These are phyloP conservation scores for Kingdonia uniflora DNA, from an alignment of 164 flowering plant genomes.

Conservation along the genomic window DNA sequence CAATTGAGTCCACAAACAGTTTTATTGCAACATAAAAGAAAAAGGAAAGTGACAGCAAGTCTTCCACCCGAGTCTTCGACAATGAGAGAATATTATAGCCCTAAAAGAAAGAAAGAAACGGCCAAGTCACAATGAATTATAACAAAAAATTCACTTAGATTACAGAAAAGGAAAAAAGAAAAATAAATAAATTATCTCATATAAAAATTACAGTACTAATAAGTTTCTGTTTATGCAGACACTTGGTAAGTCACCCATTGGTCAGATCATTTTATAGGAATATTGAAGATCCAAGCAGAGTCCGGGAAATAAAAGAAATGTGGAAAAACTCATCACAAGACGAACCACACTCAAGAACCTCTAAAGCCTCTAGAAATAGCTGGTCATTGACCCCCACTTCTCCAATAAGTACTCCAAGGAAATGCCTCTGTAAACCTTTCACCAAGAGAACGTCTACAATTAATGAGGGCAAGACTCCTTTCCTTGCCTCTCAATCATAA, in stretches of 20 bases:
- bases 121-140: not conserved
- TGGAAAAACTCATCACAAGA: too few relatives aligned
- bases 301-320: too few relatives aligned
- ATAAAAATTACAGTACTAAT: not conserved
- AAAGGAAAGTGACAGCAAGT: not conserved
- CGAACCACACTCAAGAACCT: too few relatives aligned
- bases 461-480: too few relatives aligned
- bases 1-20: not conserved
- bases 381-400: too few relatives aligned
- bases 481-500: too few relatives aligned
- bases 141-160: not conserved
- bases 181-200: too few relatives aligned
- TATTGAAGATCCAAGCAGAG: not conserved
- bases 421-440: too few relatives aligned
- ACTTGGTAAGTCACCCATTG: not conserved
- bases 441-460: too few relatives aligned
- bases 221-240: not conserved
- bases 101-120: not conserved
- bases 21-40: not conserved
- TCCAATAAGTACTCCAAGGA: too few relatives aligned
- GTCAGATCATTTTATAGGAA: not conserved
- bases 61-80: not conserved
- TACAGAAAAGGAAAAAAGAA: too few relatives aligned
- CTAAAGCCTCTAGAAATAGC: too few relatives aligned
- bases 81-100: not conserved